Conservation (phyloP, 352 stramenopile species). For the Pythium folliculosum region DNA sequence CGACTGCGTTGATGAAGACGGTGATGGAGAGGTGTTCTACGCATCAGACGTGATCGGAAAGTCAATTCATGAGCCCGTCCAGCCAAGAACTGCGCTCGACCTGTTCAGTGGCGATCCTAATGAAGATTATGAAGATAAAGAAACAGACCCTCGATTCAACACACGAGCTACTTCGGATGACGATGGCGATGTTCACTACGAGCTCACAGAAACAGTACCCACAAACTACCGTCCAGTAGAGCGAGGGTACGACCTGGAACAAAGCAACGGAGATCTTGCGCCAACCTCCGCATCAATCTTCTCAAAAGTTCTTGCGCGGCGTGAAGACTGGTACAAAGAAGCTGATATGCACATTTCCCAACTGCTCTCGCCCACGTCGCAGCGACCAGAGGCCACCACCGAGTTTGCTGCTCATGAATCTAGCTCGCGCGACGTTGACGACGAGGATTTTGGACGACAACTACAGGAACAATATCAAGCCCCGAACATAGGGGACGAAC, state of each 20-base stretch:
- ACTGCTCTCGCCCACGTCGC: neutral
- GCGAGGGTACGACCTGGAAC: neutral
- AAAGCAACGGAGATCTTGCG: neutral
- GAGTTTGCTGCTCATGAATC: neutral
- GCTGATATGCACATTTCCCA: neutral
- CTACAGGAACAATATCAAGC: neutral
- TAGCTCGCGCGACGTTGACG: neutral
- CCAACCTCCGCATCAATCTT: slow-evolving; percentile 2
- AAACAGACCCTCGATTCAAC: neutral
- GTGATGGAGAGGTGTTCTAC: slow-evolving; percentile 29
- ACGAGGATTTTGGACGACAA: neutral
- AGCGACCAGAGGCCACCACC: neutral
- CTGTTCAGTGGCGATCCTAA: slow-evolving; percentile 13
- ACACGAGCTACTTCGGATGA: neutral
- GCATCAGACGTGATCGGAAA: slow-evolving; percentile 28
- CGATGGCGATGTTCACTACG: neutral
- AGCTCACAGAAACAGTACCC: slow-evolving; percentile 3
- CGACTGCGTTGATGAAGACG: slow-evolving; percentile 4
- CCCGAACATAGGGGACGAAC: neutral
- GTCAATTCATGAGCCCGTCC: slow-evolving; percentile 15
- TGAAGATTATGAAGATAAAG: neutral
- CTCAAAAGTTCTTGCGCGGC: slow-evolving; percentile 5
- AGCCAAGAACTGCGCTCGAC: slow-evolving; percentile 22
- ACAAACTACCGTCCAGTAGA: slow-evolving; percentile 10
- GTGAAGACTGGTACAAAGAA: slow-evolving; percentile 1